Conservation (phyloP, 176 grass and related monocot genomes). For the Juncus inflexus region DNA sequence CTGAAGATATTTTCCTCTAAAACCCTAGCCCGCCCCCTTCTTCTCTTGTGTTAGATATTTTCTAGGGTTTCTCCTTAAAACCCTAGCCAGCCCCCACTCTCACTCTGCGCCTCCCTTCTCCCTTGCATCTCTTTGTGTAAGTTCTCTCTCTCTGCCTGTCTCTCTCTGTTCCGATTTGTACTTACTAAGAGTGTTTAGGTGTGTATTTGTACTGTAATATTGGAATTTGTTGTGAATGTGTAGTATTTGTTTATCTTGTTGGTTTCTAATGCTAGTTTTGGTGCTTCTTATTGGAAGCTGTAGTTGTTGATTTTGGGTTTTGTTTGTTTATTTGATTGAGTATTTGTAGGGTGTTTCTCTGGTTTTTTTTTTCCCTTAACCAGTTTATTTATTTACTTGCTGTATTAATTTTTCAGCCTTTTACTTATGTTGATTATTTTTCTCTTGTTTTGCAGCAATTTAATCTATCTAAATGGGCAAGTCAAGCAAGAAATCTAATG, state of each 20-base stretch:
- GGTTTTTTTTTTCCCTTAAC: background rate
- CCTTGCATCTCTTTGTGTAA: background rate
- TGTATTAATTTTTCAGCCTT: background rate
- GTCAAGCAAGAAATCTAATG: conserved; percentile 44
- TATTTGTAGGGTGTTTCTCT: background rate
- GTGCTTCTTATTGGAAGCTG: background rate
- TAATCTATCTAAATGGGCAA: conserved; percentile 41
- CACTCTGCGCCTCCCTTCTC: background rate
- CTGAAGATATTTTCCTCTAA: background rate
- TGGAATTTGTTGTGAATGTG: too few species aligned
- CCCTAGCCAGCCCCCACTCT: conserved; percentile 41
- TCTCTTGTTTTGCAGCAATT: background rate
- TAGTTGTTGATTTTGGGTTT: background rate
- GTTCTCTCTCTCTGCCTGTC: background rate
- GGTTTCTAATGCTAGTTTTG: background rate
- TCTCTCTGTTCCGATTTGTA: background rate
- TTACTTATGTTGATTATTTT: background rate
- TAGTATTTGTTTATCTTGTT: background rate
- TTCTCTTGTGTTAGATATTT: background rate
- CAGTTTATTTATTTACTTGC: background rate
- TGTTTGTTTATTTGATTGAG: background rate
- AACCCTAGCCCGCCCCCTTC: background rate
- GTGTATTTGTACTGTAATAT: background rate
- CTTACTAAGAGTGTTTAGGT: background rate
- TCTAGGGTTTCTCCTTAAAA: conserved; percentile 35